phyloP scores from a whole-genome alignment of 73 alveolate genomes.

The Stentor coeruleus region DNA sequence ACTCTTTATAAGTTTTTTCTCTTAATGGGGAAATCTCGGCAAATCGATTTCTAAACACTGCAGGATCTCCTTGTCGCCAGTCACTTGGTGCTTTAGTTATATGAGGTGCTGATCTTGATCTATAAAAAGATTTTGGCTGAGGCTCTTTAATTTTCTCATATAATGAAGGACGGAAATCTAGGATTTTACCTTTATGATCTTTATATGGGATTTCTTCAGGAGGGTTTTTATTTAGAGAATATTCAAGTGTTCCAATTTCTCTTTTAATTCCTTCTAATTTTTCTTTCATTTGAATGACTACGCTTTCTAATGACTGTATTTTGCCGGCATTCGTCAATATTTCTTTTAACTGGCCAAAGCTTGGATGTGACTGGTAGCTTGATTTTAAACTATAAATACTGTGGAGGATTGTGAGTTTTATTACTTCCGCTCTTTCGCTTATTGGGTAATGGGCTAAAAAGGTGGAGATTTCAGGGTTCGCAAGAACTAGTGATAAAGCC shows the following conservation, averaged over 20 bases:
- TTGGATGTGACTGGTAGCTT: not conserved
- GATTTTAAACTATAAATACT: not conserved
- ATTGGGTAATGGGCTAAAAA: not conserved
- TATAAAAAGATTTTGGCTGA: not conserved
- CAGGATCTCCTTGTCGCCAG: conserved; percentile 23
- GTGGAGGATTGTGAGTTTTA: not conserved
- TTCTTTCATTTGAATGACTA: not conserved
- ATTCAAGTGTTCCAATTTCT: not conserved
- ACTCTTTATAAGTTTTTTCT: not conserved
- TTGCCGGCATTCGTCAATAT: conserved; percentile 10
- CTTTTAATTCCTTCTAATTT: not conserved
- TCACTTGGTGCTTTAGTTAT: not conserved
- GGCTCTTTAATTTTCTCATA: not conserved
- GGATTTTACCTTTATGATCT: too few relatives aligned
- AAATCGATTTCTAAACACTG: not conserved
- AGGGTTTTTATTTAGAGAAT: not conserved
- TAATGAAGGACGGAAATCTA: too few relatives aligned
- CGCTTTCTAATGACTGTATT: not conserved
- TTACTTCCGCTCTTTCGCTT: not conserved
- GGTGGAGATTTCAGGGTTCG: not conserved
- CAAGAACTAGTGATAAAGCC: not conserved
- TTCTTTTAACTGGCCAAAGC: not conserved
- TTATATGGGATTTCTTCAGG: not conserved
- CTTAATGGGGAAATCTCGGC: conserved; percentile 6
- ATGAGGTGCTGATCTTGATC: not conserved